These are phyloP conservation scores for Leccinum variicolor DNA, from an alignment of 768 basidiomycete species.

Conservation along the genomic window DNA sequence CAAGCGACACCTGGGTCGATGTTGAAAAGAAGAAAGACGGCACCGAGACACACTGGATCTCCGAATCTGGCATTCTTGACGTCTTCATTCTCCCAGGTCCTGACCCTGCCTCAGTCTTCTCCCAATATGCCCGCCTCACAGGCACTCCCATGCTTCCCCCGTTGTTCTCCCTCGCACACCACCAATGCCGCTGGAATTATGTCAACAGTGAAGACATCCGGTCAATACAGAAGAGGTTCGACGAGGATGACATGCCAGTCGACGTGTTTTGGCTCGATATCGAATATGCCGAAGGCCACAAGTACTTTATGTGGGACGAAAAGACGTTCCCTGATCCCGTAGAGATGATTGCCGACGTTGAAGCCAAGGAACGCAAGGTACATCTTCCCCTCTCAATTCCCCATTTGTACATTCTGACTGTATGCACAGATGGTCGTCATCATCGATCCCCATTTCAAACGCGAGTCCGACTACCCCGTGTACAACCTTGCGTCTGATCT, in stretches of 20 bases:
- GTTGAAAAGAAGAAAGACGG: constrained; percentile 57
- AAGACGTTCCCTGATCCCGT: constrained; percentile 93
- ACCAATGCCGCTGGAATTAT: constrained; percentile 99
- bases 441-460: constrained; percentile 94
- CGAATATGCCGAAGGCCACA: constrained; percentile 90
- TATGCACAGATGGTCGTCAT: constrained; percentile 89
- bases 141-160: constrained; percentile 88
- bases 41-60: constrained; percentile 93
- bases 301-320: constrained; percentile 96
- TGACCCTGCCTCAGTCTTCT: constrained; percentile 75
- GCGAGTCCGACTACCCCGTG: constrained; percentile 70
- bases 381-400: background rate
- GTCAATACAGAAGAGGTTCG: constrained; percentile 81
- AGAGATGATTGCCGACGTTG: constrained; percentile 89
- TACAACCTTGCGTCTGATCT: constrained; percentile 82
- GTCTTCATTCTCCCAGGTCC: constrained; percentile 93
- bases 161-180: constrained; percentile 89
- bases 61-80: constrained; percentile 95
- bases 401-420: background rate
- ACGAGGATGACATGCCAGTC: constrained; percentile 91
- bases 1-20: constrained; percentile 94
- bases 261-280: constrained; percentile 99
- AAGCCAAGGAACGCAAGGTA: constrained; percentile 82
- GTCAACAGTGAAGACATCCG: constrained; percentile 86
- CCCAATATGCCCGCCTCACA: constrained; percentile 81